Base-by-base conservation (phyloP, 192 early-diverging fungal species). In the Linnemannia hyalina region DNA sequence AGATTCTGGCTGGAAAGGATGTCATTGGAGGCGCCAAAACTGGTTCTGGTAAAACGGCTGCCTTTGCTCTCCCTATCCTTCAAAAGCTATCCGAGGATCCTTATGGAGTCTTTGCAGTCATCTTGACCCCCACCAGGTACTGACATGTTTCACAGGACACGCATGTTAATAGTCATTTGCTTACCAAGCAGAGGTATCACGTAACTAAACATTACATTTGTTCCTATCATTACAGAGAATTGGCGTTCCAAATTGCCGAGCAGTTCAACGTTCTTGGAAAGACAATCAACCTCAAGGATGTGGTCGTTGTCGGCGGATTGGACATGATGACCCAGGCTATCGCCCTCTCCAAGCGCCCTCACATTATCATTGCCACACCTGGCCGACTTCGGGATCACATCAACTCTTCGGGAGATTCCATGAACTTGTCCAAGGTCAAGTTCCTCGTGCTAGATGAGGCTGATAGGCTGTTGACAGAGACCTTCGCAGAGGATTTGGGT, bases 211-310 rank as follows among this genome's bases (percentile, higher is more conserved):
- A 29, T 55, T 68, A 71, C 32, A 35, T 44, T 20, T 55, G 6
- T 18, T 36, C n/a, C 35, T 76, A 38, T 68, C 52, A 32, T 76
- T 65, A 20, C 5, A 95, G 99, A 68, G 99, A 99, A 88, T 92
- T 99, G 22, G 98, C 99, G 0, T 98, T 95, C 82, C 99, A 99
- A 86, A 99, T 99, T 75, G 97, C 98, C 6, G 98, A 99, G 81
- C 98, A 99, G 84, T 99, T 99, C 80, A 90, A 94, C 46, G 96
- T 97, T 7, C 92, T 99, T 4, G 99, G 99, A 63, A 94, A 95
- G 49, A 91, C 94, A 35, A 96, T 98, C 68, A 95, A 94, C 75
- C 70, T 98, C 36, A 95, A 95, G 70, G 96, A 97, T 70, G 91
- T 93, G 2, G 95, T 98, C 38, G 90, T 98, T 38, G 98, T 99